Conservation (phyloP, 148 eudicot genomes). For the Chenopodium suecicum region DNA sequence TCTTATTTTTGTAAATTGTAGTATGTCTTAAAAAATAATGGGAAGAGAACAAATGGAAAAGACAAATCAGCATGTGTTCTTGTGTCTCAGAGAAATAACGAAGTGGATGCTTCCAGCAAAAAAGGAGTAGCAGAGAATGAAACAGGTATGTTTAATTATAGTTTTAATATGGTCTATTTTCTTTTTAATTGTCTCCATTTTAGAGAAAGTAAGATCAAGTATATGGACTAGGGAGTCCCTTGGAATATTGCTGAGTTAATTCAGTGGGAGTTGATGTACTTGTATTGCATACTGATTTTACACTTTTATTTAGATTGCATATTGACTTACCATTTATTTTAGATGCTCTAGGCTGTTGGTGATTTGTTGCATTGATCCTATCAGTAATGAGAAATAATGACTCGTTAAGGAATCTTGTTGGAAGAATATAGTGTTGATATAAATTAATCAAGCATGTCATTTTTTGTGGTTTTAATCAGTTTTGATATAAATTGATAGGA, state of each 20-base stretch:
- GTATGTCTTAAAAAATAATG: slow-evolving; percentile 67
- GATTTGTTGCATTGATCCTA: not conserved
- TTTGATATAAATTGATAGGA: slow-evolving; percentile 33
- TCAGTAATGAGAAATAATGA: not conserved
- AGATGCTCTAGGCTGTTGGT: not conserved
- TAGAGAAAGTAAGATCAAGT: not conserved
- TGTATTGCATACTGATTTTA: not conserved
- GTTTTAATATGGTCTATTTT: slow-evolving; percentile 2
- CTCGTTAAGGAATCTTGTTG: not conserved
- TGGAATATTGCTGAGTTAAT: not conserved
- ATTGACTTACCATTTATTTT: not conserved
- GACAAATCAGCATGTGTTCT: slow-evolving; percentile 54
- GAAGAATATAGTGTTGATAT: not conserved
- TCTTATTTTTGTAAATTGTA: slow-evolving; percentile 29
- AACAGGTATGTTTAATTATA: slow-evolving; percentile 39
- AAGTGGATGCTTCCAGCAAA: slow-evolving; percentile 38
- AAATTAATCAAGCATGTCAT: not conserved
- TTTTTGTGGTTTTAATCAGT: slow-evolving; percentile 8
- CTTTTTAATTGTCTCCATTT: not conserved
- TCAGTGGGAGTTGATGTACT: not conserved
- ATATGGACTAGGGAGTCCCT: not conserved
- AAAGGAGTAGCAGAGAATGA: slow-evolving; percentile 45
- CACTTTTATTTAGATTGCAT: not conserved
- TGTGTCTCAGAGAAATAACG: slow-evolving; percentile 51
- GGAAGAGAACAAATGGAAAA: slow-evolving; percentile 59